These are phyloP conservation scores for Pleomassaria siparia DNA, from an alignment of 2,329 filamentous ascomycete species.

Conservation along the genomic window DNA sequence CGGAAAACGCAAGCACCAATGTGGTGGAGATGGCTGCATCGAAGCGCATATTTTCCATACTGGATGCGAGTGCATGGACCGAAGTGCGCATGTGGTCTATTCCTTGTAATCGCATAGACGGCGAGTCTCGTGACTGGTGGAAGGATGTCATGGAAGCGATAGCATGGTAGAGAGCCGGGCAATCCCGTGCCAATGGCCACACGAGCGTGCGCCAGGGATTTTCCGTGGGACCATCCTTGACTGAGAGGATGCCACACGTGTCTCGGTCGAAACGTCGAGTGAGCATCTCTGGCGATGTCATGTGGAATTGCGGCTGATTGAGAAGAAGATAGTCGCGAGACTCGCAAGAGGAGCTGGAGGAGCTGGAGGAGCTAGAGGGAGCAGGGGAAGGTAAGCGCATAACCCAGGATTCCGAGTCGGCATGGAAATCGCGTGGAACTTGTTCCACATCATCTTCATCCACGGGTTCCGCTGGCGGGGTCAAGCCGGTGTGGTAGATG, in stretches of 20 bases:
- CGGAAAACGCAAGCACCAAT: conserved; percentile 67
- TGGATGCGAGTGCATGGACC: conserved; percentile 59
- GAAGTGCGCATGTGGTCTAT: conserved; percentile 70
- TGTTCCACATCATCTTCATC: conserved; percentile 57
- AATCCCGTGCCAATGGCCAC: conserved; percentile 67
- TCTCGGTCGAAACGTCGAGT: conserved; percentile 64
- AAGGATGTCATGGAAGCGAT: conserved; percentile 70
- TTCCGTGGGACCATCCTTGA: conserved; percentile 68
- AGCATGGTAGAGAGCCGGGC: conserved; percentile 67
- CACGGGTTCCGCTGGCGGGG: conserved; percentile 29
- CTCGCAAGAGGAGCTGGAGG: conserved; percentile 36
- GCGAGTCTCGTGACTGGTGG: conserved; percentile 62
- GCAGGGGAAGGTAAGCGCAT: conserved; percentile 42
- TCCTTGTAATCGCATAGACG: conserved; percentile 61
- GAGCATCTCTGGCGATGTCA: conserved; percentile 62
- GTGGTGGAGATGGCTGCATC: conserved; percentile 71
- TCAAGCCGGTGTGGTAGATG: conserved; percentile 35
- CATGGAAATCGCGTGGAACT: conserved; percentile 48
- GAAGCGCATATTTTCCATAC: conserved; percentile 64
- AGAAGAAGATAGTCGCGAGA: conserved; percentile 31
- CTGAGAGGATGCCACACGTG: conserved; percentile 70
- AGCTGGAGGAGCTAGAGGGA: conserved; percentile 38
- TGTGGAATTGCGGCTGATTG: conserved; percentile 51
- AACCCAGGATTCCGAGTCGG: conserved; percentile 38
- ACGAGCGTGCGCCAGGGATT: conserved; percentile 72